A percentile compares a stretch with the other conserved stretches of the same genome.
These are phyloP conservation scores for Suhomyces maxii DNA, from an alignment of 1,139 yeast species.

Conservation along the genomic window DNA sequence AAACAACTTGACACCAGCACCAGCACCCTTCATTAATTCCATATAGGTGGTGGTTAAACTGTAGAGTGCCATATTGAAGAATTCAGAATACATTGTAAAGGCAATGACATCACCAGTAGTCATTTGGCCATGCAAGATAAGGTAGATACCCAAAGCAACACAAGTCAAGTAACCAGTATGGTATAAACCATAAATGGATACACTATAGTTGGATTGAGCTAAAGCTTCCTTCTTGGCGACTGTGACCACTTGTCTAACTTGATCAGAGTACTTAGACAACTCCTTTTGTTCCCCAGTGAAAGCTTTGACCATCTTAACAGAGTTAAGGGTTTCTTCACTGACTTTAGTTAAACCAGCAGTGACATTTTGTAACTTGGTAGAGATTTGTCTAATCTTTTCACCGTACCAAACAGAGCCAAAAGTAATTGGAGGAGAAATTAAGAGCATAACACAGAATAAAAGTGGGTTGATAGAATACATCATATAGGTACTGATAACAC, in stretches of 20 bases:
- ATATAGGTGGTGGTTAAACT: conserved; percentile 52
- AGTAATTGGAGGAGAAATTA: conserved; percentile 55
- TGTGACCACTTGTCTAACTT: conserved; percentile 40
- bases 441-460: conserved; percentile 49
- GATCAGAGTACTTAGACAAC: conserved; percentile 40
- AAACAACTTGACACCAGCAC: conserved; percentile 52
- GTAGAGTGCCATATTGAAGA: conserved; percentile 50
- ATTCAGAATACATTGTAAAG: conserved; percentile 51
- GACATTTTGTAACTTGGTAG: conserved; percentile 47
- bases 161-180: conserved; percentile 49
- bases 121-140: conserved; percentile 45
- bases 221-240: conserved; percentile 50
- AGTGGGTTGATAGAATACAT: conserved; percentile 48
- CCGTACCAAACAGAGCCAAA: conserved; percentile 54
- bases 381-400: conserved; percentile 44
- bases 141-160: conserved; percentile 46
- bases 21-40: conserved; percentile 58
- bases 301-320: conserved; percentile 46
- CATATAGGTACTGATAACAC: conserved; percentile 47
- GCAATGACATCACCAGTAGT: conserved; percentile 50
- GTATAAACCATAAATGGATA: conserved; percentile 46
- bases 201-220: conserved; percentile 49
- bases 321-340: conserved; percentile 47
- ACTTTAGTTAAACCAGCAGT: conserved; percentile 50
- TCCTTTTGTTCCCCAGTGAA: conserved; percentile 49